Conservation (phyloP, 1,284 basidiomycete genomes). For the Stereum hirsutum region DNA sequence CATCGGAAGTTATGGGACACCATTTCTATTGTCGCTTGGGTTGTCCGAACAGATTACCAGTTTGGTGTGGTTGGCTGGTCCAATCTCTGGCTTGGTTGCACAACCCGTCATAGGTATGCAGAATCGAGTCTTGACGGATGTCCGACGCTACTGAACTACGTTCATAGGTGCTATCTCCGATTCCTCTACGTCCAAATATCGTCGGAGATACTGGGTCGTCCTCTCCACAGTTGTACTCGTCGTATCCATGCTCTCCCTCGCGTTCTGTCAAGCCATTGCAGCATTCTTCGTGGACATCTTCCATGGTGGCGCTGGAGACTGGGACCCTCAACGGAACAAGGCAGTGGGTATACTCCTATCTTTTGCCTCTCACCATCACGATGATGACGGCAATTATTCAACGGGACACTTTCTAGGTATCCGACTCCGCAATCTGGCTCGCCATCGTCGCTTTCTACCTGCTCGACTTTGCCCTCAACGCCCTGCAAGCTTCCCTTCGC, state of each 20-base stretch:
- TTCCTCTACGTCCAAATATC: constrained; percentile 80
- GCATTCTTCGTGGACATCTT: constrained; percentile 71
- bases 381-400: too few species aligned
- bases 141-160: neutral
- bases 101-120: constrained; percentile 86
- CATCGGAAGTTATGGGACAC: constrained; percentile 76
- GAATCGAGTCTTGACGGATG: neutral
- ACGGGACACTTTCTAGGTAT: constrained; percentile 54
- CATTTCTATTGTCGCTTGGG: constrained; percentile 85
- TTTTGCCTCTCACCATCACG: neutral
- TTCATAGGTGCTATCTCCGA: constrained; percentile 83
- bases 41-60: constrained; percentile 87
- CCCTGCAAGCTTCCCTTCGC: constrained; percentile 85
- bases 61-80: constrained; percentile 95
- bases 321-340: constrained; percentile 73
- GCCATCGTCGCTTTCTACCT: constrained; percentile 91
- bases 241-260: constrained; percentile 66
- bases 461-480: constrained; percentile 93
- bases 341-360: constrained; percentile 30
- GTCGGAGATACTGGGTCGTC: constrained; percentile 86
- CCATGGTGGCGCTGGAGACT: constrained; percentile 75
- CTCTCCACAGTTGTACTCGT: constrained; percentile 72
- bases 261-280: constrained; percentile 78
- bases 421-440: constrained; percentile 69
- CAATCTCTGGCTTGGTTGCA: constrained; percentile 87